These are phyloP conservation scores for Dioszegia aurantiaca DNA, from an alignment of 768 basidiomycete genomes.

Conservation along the genomic window DNA sequence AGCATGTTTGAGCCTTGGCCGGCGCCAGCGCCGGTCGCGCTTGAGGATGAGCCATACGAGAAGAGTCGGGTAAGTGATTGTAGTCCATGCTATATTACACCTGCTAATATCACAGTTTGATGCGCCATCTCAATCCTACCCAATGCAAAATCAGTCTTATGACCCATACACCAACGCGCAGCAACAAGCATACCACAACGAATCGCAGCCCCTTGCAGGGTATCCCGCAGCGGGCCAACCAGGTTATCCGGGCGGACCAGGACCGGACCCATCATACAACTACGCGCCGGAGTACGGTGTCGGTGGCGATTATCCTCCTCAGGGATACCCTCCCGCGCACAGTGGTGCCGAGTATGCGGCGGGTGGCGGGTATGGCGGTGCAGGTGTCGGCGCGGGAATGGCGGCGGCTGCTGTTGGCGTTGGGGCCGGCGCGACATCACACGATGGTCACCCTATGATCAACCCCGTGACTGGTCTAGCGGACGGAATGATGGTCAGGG, in stretches of 20 bases:
- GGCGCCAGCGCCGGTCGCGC: constrained; percentile 22
- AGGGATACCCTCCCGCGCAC: constrained; percentile 9
- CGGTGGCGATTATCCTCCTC: constrained; percentile 14
- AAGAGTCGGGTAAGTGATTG: constrained; percentile 30
- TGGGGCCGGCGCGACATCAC: background rate
- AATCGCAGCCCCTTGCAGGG: constrained; percentile 11
- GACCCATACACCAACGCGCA: constrained; percentile 18
- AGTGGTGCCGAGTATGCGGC: too few relatives aligned
- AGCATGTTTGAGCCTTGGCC: constrained; percentile 45
- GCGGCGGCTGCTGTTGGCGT: constrained; percentile 10
- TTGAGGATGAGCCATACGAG: constrained; percentile 43
- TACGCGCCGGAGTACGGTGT: constrained; percentile 12
- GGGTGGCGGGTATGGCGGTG: background rate
- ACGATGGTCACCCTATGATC: background rate
- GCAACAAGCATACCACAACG: constrained; percentile 12
- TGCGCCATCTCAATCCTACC: constrained; percentile 36
- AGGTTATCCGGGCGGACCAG: background rate
- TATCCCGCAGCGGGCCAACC: background rate
- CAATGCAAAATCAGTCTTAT: constrained; percentile 30
- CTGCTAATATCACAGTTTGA: constrained; percentile 23
- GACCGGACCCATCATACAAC: background rate
- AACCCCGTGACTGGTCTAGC: constrained; percentile 21
- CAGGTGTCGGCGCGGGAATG: constrained; percentile 19
- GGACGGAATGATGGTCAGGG: constrained; percentile 46
- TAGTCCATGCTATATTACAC: background rate